These are phyloP conservation scores for Corchorus olitorius DNA, from an alignment of 345 rosid genomes.

Conservation along the genomic window DNA sequence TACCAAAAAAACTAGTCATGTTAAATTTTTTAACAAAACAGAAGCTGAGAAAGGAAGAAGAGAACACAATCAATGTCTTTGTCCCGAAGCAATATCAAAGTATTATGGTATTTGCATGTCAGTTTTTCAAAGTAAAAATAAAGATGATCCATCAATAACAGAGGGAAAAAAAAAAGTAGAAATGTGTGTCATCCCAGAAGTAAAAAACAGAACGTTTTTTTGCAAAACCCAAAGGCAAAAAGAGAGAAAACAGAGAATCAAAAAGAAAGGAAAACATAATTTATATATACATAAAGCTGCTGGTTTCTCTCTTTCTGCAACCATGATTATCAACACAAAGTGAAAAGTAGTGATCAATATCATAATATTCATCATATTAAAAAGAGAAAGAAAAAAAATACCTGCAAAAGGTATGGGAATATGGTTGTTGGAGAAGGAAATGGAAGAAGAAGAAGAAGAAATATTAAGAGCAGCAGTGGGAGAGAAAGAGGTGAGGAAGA, in stretches of 20 bases:
- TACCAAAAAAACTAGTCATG: neutral
- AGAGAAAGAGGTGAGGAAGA: slow-evolving; percentile 22
- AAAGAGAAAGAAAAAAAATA: neutral
- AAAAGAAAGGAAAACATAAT: neutral
- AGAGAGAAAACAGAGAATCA: neutral
- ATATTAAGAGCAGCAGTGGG: neutral
- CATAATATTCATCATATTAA: neutral
- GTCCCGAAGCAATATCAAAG: neutral
- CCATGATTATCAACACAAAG: neutral
- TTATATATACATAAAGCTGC: neutral
- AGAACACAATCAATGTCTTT: neutral
- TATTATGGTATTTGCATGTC: neutral
- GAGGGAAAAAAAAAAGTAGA: neutral
- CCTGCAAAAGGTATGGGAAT: neutral
- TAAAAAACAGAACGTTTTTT: neutral
- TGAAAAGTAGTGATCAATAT: neutral
- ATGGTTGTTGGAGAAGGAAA: slow-evolving; percentile 11
- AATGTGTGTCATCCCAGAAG: neutral
- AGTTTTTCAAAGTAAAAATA: neutral
- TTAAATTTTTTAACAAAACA: neutral
- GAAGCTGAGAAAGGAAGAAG: neutral
- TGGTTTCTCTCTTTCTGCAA: neutral
- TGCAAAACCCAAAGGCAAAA: neutral
- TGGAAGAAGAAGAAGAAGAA: neutral
- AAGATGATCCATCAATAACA: neutral